Evolutionary conservation across 345 rosid species (phyloP), one percentile per base, ranked within the genome.

Genomic region (Lepidium africanum): DNA sequence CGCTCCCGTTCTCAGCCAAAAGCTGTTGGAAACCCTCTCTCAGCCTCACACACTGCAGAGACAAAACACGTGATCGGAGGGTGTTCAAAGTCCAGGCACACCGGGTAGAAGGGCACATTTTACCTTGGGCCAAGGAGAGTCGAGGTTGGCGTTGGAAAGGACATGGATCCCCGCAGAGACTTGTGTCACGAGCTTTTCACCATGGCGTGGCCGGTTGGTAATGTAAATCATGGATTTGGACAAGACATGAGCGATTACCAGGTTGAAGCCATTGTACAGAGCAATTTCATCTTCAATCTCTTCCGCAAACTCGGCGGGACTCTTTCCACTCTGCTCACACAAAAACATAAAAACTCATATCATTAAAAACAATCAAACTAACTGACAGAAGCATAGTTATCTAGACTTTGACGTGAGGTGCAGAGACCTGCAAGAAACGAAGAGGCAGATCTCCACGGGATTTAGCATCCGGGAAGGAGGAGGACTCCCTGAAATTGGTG

Each of bases 121-220:
- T 61, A 92, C 98, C 89, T 90, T 87, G 64, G 87, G 89, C 97
- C 91, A 88, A 35, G 97, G 92, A 15, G 92, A 67, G 79, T 93
- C 88, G 47, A 90, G 85, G 78, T 78, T 82, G 55, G 89, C 89
- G 71, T 85, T 90, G 55, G 96, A 69, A 38, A 90, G 61, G 17
- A 90, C 88, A 71, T 87, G 97, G 72, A 88, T 81, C 59, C 93
- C 94, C 0, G 97, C 87, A 16, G 89, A 69, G 45, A 90, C 92
- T 64, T 79, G 83, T 32, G 76, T 73, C 62, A 84, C 67, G 43
- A 46, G 57, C 66, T 45, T 14, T 52, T 76, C 32, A 19, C 40
- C 77, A 32, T 61, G 59, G 59, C 53, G 68, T 7, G 84, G 84
- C 39, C 92, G 78, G 83, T 92, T 92, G 53, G 96, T 85, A 65